Conservation (phyloP, 495 filamentous ascomycete species). For the Neurospora hispaniola region DNA sequence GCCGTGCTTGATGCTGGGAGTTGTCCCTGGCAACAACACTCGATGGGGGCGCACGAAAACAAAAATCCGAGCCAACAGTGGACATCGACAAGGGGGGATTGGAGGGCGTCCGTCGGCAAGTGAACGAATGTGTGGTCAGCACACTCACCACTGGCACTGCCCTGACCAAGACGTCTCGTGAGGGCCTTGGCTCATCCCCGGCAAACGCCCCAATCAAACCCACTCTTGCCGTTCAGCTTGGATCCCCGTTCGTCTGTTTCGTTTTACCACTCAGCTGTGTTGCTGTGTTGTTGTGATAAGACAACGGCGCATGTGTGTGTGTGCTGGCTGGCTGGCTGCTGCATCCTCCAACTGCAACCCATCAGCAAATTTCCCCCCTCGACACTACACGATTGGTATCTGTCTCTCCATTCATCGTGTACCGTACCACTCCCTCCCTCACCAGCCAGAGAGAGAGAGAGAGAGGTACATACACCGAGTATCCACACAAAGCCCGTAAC, state of each 20-base stretch:
- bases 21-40: slow-evolving; percentile 9
- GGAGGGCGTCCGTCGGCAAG: not conserved
- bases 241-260: not conserved
- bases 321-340: not conserved
- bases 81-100: not conserved
- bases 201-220: not conserved
- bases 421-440: not conserved
- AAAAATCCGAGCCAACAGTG: slow-evolving; percentile 10
- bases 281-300: not conserved
- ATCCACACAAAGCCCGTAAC: not conserved
- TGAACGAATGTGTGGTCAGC: not conserved
- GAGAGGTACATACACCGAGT: not conserved
- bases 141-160: not conserved
- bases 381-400: not conserved
- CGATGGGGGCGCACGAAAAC: slow-evolving; percentile 11
- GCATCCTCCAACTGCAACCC: slow-evolving; percentile 1
- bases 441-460: not conserved
- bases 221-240: not conserved
- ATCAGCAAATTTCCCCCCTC: not conserved
- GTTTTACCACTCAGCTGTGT: not conserved
- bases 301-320: not conserved
- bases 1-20: not conserved
- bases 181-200: not conserved
- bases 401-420: not conserved
- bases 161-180: not conserved